Evolutionary conservation across 768 basidiomycete species (phyloP).

Genomic region (Tulasnella sp.): DNA sequence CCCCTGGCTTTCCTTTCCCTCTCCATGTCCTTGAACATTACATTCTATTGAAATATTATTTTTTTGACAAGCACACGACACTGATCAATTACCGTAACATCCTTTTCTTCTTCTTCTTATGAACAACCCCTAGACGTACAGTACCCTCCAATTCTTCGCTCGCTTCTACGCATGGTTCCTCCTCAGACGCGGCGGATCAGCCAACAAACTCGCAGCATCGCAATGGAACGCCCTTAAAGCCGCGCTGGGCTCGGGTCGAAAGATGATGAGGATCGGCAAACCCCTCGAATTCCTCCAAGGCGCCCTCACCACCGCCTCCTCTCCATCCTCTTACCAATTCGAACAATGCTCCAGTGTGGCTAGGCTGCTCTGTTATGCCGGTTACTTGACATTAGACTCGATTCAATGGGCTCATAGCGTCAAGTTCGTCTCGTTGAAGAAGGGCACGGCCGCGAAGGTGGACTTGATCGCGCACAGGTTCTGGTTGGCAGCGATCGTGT

Average conservation of each 20-base stretch:
- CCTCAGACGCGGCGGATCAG: constrained; percentile 53
- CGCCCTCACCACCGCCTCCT: constrained; percentile 53
- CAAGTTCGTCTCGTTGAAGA: constrained; percentile 49
- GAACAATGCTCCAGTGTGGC: constrained; percentile 73
- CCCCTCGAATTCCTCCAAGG: constrained; percentile 89
- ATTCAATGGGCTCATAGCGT: constrained; percentile 74
- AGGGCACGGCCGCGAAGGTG: constrained; percentile 49
- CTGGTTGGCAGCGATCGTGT: constrained; percentile 79
- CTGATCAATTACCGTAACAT: too few relatives aligned
- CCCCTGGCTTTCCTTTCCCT: constrained; percentile 5
- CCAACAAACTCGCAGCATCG: constrained; percentile 38
- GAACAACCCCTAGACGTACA: constrained; percentile 63
- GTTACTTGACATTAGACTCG: constrained; percentile 73
- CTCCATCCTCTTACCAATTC: constrained; percentile 33
- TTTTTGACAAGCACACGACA: too few relatives aligned
- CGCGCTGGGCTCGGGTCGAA: constrained; percentile 74
- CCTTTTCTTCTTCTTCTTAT: too few relatives aligned
- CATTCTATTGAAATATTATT: too few relatives aligned
- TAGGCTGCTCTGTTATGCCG: constrained; percentile 80
- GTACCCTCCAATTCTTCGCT: constrained; percentile 81
- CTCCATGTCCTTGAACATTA: constrained; percentile 5
- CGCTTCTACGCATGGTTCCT: constrained; percentile 82
- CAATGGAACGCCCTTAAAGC: constrained; percentile 77
- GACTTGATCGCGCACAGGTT: constrained; percentile 63
- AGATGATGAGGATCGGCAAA: constrained; percentile 86